Evolutionary conservation across 768 basidiomycete species (phyloP), one percentile per base, ranked within the genome.

Genomic region (Termitomyces sp.): DNA sequence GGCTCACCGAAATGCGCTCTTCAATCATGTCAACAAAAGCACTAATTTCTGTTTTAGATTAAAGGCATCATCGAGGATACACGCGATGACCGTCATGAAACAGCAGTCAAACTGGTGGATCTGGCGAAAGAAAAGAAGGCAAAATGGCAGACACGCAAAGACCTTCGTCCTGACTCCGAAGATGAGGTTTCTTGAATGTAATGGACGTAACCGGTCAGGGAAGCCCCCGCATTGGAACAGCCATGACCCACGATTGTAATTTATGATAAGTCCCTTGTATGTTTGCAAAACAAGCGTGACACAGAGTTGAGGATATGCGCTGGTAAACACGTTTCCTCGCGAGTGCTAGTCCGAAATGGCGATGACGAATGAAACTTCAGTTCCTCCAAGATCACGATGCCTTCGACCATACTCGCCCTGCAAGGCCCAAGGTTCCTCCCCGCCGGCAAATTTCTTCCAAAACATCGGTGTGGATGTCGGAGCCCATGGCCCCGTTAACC

Each of bases 361-460:
- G 12, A 20, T 9, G 18, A n/a, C 22, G 38, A 28, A 55, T 8
- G 40, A 44, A 16, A 24, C 28, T 24, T n/a, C 9, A 32, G 11
- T 55, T 54, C 38, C 38, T 15, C 33, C 4, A 22, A 24, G 49
- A 53, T 39, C 71, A 66, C 49, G 73, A 70, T 24, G 76, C 73
- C 57, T 75, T 79, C 7, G 78, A 76, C 83, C 84, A 93, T 36
- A 91, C 77, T 60, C 86, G 79, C 20, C 90, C 91, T 44, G 89
- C 78, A 57, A 93, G 69, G 4, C 89, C 85, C 58, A 91, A 79
- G 9, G 82, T 74, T 7, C 91, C 91, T 4, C 91, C 91, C 16
- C 92, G 79, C 51, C 92, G 79, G 63, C 85, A 83, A 40, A 85
- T 78, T 69, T 93, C 90, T 65, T 91, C 90, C 68, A 92, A 73